phyloP scores from a whole-genome alignment of 2,329 filamentous ascomycete species.

The Colletotrichum incanum region DNA sequence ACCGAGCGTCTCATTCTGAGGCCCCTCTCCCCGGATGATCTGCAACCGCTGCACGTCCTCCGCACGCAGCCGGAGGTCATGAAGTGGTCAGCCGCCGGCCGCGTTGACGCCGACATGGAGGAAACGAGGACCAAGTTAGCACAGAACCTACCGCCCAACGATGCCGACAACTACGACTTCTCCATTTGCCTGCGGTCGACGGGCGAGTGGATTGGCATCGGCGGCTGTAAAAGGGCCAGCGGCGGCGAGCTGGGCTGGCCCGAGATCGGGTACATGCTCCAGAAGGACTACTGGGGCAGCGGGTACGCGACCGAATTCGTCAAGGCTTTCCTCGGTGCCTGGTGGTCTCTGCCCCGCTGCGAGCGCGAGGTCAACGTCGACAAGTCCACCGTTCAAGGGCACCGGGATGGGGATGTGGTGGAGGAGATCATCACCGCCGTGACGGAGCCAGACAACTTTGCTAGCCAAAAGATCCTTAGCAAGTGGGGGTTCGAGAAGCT shows the following conservation, averaged over 20 bases:
- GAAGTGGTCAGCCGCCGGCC: constrained; percentile 66
- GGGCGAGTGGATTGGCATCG: constrained; percentile 67
- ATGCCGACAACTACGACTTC: constrained; percentile 70
- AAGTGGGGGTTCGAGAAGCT: constrained; percentile 70
- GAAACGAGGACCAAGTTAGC: constrained; percentile 60
- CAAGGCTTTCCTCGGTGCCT: constrained; percentile 61
- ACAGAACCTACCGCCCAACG: constrained; percentile 63
- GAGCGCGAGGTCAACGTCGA: constrained; percentile 62
- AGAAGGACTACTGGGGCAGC: constrained; percentile 67
- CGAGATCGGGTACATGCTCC: constrained; percentile 72
- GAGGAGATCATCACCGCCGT: constrained; percentile 63
- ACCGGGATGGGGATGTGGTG: constrained; percentile 45
- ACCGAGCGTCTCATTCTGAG: constrained; percentile 72
- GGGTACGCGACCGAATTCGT: constrained; percentile 73
- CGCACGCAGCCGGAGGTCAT: constrained; percentile 75
- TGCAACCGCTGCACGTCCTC: constrained; percentile 65
- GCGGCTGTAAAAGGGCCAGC: constrained; percentile 60
- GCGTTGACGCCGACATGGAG: constrained; percentile 59
- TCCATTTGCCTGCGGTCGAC: constrained; percentile 64
- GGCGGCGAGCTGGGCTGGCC: constrained; percentile 66
- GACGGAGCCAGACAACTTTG: constrained; percentile 64
- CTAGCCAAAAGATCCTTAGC: constrained; percentile 69
- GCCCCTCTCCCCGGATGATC: constrained; percentile 65
- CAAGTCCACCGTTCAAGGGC: constrained; percentile 51
- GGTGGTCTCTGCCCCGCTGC: constrained; percentile 65